Evolutionary conservation across 257 asterid genomes (phyloP), one percentile per base, ranked within the genome.

Genomic region (Ehretia macrophylla): DNA sequence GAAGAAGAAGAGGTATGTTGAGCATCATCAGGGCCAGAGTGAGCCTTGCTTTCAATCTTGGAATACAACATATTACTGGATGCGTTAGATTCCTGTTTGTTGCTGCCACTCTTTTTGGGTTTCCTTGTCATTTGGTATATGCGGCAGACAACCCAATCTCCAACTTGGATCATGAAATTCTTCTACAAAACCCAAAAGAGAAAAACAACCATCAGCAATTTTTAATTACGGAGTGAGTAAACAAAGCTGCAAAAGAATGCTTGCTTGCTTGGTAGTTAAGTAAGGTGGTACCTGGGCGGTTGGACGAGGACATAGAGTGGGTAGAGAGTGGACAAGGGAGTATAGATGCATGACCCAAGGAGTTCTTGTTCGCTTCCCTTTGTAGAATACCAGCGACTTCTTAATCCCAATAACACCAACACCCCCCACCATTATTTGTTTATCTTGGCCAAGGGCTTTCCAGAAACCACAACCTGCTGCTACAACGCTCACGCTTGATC

Each of bases 141-240:
- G 39, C 82, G 62, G 72, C 83, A 83, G 11, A 77, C 73, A 49
- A 66, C 76, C 86, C 89, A 82, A 53, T 79, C 83, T 59, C 81
- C 85, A 21, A 69, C 66, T 55, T 62, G 83, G 74, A 73, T 51
- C 74, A 47, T 47, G 38, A 59, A 16, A 45, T 16, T 18, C 60
- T 64, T 74, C 88, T 79, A 59, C 71, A 52, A 35, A 11, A 32
- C n/a, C n/a, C n/a, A n/a, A n/a, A n/a, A n/a, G n/a, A 59, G 5
- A n/a, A 23, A 4, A 17, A 57, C 5, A 18, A 19, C n/a, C 5
- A 23, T 51, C 3, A 64, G 55, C n/a, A 13, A n/a, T n/a, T n/a
- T n/a, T n/a, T n/a, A n/a, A n/a, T n/a, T n/a, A n/a, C n/a, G n/a
- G n/a, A n/a, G n/a, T n/a, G n/a, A n/a, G n/a, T n/a, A n/a, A n/a